These are phyloP conservation scores for Tremella fuciformis DNA, from an alignment of 768 basidiomycete species.

Conservation along the genomic window DNA sequence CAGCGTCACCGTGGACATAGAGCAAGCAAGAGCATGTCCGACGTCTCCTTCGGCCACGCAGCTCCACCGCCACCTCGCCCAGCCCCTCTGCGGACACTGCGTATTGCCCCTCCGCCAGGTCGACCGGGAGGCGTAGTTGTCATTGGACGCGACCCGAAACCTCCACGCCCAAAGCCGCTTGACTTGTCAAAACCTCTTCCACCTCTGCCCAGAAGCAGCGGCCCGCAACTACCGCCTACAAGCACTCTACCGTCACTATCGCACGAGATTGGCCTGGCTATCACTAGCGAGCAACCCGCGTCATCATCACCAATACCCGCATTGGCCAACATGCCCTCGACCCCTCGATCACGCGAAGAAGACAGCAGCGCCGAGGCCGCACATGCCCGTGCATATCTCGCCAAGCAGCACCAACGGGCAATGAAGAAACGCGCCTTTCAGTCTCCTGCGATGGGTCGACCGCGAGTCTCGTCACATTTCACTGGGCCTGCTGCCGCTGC, in stretches of 20 bases:
- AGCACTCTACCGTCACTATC: conserved; percentile 2
- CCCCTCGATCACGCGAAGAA: background rate
- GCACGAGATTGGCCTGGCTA: conserved; percentile 33
- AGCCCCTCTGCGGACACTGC: background rate
- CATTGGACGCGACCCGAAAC: conserved; percentile 4
- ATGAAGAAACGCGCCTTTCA: conserved; percentile 38
- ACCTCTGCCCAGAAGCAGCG: conserved; percentile 5
- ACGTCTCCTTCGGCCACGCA: background rate
- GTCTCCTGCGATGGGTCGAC: conserved; percentile 20
- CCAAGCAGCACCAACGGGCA: conserved; percentile 42
- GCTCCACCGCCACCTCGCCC: conserved; percentile 1
- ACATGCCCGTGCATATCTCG: conserved; percentile 32
- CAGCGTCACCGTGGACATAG: conserved; percentile 6
- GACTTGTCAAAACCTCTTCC: conserved; percentile 30
- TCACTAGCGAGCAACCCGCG: conserved; percentile 19
- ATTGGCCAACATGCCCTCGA: background rate
- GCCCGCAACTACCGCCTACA: conserved; percentile 9
- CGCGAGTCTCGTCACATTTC: conserved; percentile 4
- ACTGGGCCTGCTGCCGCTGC: background rate
- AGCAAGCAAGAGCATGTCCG: background rate
- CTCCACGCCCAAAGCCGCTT: background rate
- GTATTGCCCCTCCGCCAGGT: conserved; percentile 1
- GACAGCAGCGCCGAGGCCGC: conserved; percentile 22
- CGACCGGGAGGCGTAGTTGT: conserved; percentile 4
- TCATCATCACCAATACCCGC: background rate